Conservation (phyloP, 129 eudicot genomes). For the Chrysanthemum makinoi region DNA sequence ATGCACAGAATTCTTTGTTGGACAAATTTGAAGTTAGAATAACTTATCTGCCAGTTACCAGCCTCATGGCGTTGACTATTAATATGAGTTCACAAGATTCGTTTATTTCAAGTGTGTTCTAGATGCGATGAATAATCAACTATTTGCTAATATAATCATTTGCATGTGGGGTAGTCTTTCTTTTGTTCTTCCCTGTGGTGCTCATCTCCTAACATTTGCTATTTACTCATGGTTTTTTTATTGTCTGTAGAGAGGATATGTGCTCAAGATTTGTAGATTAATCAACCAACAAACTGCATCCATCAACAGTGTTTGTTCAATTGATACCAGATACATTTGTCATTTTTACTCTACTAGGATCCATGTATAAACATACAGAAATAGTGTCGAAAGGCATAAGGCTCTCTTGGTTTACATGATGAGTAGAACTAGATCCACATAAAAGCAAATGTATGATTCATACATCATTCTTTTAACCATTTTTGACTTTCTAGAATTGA, state of each 20-base stretch:
- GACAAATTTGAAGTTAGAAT: not conserved
- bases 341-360: constrained; percentile 21
- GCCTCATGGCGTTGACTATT: not conserved
- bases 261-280: constrained; percentile 47
- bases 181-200: not conserved
- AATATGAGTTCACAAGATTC: constrained; percentile 2
- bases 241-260: constrained; percentile 68
- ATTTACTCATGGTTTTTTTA: constrained; percentile 13
- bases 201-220: constrained; percentile 2
- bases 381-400: constrained; percentile 26
- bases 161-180: not conserved
- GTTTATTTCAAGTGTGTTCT: not conserved
- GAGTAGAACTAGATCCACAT: constrained; percentile 34
- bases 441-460: constrained; percentile 27
- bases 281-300: constrained; percentile 15
- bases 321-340: constrained; percentile 22
- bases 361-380: constrained; percentile 35
- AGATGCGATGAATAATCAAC: not conserved
- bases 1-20: not conserved
- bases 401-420: constrained; percentile 32
- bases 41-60: not conserved
- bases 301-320: constrained; percentile 17
- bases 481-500: constrained; percentile 34
- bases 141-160: not conserved
- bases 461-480: constrained; percentile 44